A percentile compares a stretch with the other conserved stretches of the same genome.
Evolutionary conservation across 2,329 filamentous ascomycete genomes (phyloP).

Genomic region (Biscogniauxia sp.): DNA sequence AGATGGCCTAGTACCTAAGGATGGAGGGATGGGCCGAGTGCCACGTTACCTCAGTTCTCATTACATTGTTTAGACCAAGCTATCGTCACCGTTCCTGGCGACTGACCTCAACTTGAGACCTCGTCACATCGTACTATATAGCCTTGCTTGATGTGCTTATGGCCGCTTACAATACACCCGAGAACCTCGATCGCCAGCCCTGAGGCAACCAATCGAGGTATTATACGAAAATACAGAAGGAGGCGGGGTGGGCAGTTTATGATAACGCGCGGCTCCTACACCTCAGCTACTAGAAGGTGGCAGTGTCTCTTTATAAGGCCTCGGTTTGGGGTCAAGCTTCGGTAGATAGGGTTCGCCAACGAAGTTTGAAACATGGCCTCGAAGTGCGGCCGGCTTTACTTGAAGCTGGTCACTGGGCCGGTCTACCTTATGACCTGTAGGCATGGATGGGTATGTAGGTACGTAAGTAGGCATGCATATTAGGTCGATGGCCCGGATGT

Average conservation of each 20-base stretch:
- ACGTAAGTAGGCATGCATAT: background rate
- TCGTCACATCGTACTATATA: background rate
- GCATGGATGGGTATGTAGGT: background rate
- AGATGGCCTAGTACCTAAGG: background rate
- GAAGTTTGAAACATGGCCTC: background rate
- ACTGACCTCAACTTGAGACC: background rate
- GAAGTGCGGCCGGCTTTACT: background rate
- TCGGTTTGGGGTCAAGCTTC: background rate
- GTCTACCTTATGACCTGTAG: background rate
- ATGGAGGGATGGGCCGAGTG: background rate
- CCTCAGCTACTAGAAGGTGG: conserved; percentile 10
- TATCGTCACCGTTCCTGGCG: background rate
- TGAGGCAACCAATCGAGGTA: conserved; percentile 16
- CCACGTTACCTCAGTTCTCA: background rate
- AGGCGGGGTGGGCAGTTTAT: background rate
- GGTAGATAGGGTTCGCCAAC: background rate
- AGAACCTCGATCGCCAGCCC: background rate
- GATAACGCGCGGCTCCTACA: background rate
- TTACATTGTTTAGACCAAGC: background rate
- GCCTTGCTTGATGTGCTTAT: background rate
- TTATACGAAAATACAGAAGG: conserved; percentile 2
- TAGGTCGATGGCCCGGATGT: background rate
- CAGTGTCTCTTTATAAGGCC: conserved; percentile 6
- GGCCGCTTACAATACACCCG: background rate
- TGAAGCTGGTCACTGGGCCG: background rate